Percentiles rank a stretch among this genome's conserved stretches.
Evolutionary conservation across 2,329 filamentous ascomycete species (phyloP).

Genomic region (Monascus ruber): DNA sequence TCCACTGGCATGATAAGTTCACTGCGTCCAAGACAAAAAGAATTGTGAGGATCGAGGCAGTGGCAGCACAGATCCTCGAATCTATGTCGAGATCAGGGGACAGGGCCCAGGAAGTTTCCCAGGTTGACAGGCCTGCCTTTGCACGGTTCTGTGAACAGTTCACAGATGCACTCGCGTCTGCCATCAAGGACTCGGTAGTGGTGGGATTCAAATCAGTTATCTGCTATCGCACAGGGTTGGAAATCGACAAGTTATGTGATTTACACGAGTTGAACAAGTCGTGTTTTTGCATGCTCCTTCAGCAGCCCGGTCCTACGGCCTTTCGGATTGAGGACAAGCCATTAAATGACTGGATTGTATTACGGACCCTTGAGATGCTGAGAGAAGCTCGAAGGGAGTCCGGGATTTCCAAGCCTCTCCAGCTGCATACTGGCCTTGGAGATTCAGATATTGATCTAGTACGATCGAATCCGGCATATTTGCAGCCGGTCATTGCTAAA

Average conservation of each 20-base stretch:
- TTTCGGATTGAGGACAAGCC: conserved; percentile 46
- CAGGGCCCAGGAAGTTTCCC: conserved; percentile 19
- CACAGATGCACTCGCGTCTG: conserved; percentile 38
- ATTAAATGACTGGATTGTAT: conserved; percentile 60
- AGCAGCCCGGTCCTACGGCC: conserved; percentile 10
- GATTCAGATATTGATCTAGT: conserved; percentile 65
- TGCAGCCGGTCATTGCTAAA: conserved; percentile 60
- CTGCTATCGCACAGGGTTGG: conserved; percentile 67
- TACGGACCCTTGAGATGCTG: conserved; percentile 51
- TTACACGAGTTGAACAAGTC: conserved; percentile 18
- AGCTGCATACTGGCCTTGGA: conserved; percentile 74
- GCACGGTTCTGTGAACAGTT: conserved; percentile 19
- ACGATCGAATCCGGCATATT: conserved; percentile 59
- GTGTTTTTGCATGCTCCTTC: conserved; percentile 14
- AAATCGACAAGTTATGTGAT: conserved; percentile 43
- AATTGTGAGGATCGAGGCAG: conserved; percentile 65
- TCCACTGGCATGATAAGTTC: conserved; percentile 55
- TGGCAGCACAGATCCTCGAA: conserved; percentile 54
- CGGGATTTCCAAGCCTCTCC: conserved; percentile 56
- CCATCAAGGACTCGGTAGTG: conserved; percentile 54
- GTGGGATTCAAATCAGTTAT: conserved; percentile 75
- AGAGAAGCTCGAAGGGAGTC: conserved; percentile 13
- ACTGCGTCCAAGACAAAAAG: conserved; percentile 54
- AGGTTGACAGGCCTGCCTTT: not conserved
- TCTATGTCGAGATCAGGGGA: conserved; percentile 28